Evolutionary conservation across 352 stramenopile species (phyloP), one percentile per base, ranked within the genome.

Genomic region (Phytophthora colocasiae): DNA sequence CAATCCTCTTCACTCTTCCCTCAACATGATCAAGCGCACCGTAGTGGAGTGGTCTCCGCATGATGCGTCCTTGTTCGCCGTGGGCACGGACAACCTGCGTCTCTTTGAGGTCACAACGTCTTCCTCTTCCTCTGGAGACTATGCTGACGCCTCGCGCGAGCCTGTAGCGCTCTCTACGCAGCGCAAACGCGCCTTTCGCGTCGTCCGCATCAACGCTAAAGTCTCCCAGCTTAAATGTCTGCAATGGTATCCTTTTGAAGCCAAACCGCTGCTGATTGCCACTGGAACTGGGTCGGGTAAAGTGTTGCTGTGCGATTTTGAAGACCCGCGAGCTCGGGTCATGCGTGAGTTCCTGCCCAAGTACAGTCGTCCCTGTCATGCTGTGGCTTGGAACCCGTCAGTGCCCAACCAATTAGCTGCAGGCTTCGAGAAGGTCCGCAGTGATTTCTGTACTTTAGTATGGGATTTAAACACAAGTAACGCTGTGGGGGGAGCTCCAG

Each of bases 351-450:
- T 93, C 45, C 54, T 82, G 50, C 86, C 86, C 51, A 95, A 95
- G 71, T 95, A 93, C 73, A 89, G 69, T 57, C 84, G 86, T 2
- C 86, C 86, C 24, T 96, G 88, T 63, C 92, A 96, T 38, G 81
- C 88, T 6, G 84, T 96, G 17, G 86, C 86, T 12, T 96, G 88
- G 88, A 96, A 96, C 62, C 71, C 69, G 24, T 80, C 84, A 2
- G 62, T 90, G 46, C 77, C 86, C n/a, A 77, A 90, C 38, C 88
- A 95, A 54, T 77, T 96, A 43, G 88, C 82, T 0, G 86, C 84
- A 5, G 88, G 88, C 31, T 95, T 96, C 62, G 88, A 96, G 48
- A 96, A 96, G 69, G 86, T 96, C 24, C 85, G 88, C 40, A 92
- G 83, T 48, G 88, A 95, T 58, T 94, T 86, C 40, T 96, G 88